A percentile compares a stretch with the other conserved stretches of the same genome.
These are phyloP conservation scores for Solanum arcanum DNA, from an alignment of 257 asterid species.

Conservation along the genomic window DNA sequence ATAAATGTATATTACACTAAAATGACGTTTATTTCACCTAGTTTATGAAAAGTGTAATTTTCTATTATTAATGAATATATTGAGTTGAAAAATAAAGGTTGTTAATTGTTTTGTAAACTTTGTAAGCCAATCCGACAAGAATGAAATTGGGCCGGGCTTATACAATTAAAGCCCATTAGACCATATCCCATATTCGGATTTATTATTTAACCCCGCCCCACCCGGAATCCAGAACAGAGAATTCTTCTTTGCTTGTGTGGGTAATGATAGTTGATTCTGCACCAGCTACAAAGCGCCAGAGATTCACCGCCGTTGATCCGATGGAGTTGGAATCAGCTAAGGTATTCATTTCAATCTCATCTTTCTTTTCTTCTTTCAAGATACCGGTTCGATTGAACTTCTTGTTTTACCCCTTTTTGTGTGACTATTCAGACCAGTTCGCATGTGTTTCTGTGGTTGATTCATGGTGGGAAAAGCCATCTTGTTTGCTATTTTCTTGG, in stretches of 20 bases:
- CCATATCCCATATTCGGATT: neutral
- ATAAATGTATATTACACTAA: neutral
- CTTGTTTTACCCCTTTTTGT: neutral
- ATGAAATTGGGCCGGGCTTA: neutral
- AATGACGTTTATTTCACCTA: neutral
- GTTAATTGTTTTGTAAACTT: neutral
- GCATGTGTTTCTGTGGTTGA: neutral
- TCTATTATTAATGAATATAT: neutral
- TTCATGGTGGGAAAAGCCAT: neutral
- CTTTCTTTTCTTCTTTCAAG: neutral
- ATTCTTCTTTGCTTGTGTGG: constrained; percentile 10
- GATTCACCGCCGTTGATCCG: constrained; percentile 32
- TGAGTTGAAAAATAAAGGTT: too few relatives aligned
- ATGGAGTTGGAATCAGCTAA: constrained; percentile 73
- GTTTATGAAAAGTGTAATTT: neutral
- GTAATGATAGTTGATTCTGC: constrained; percentile 55
- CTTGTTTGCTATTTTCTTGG: neutral
- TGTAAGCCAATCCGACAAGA: neutral
- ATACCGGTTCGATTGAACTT: too few relatives aligned
- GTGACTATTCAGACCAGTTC: neutral
- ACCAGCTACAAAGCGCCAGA: constrained; percentile 48
- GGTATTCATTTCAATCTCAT: constrained; percentile 16
- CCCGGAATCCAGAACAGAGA: neutral
- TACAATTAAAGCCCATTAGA: neutral
- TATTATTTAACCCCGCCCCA: neutral